Base-by-base conservation (phyloP, 2,329 filamentous ascomycete species). In the Fusarium coicis region DNA sequence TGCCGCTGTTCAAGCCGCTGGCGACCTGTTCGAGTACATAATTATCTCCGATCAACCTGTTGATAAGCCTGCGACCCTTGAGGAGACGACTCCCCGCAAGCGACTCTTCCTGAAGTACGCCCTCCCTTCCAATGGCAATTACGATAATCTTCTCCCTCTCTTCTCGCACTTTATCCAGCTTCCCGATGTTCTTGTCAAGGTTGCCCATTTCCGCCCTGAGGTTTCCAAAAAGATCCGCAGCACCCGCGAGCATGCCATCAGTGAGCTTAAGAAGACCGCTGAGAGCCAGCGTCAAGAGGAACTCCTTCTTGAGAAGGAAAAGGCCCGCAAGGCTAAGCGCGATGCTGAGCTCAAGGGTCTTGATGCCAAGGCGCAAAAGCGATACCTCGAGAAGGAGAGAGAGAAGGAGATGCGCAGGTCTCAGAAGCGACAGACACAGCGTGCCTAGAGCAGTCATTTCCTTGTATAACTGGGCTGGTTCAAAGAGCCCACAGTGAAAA, bases 41-140 rank as follows among this genome's bases (percentile, higher is more conserved):
- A 93, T 99, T 78, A 87, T 98, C 57, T 93, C 92, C 26, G 96
- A 99, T 81, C 95, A 98, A 84, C 95, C 96, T 40, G 85, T 91
- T 59, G 94, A 98, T 76, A 95, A 94, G 84, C 96, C 96, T 62
- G 88, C 86, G 79, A 97, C 91, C 70, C 87, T 98, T 78, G 92
- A 97, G 69, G 96, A 98, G 80, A 93, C 93, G 39, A 82, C 86
- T 58, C 93, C 95, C 34, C 92, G 92, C 84, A 99, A 99, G 88
- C 95, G 96, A 78, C 83, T 98, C 76, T 92, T 92, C 82, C 88
- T 98, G 75, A 92, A 91, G 73, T 92, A 92, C 81, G 87, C 94
- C 69, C 88, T 94, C 36, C 91, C 91, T 10, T 87, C 88, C 5
- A 83, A 87, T 76, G 87, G 90, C 81, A 86, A 87, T 82, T 94